Evolutionary conservation across 31 red algal genomes (phyloP), one percentile per base, ranked within the genome.

Genomic region (Asparagopsis taxiformis): DNA sequence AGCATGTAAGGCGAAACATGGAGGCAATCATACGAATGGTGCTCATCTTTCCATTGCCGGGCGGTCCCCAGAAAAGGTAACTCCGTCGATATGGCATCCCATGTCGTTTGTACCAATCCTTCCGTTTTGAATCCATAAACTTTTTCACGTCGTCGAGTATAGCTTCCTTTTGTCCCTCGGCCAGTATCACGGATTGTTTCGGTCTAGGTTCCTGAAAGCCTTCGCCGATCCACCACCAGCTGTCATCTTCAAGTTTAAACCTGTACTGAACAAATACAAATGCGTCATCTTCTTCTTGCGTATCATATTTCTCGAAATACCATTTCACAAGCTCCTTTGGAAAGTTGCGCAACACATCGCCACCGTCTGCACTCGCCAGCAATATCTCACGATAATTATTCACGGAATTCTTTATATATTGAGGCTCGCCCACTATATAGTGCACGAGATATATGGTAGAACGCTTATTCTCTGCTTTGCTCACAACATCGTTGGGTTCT

Each of bases 1-100:
- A 79, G 25, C 63, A 60, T 17, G 33, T 52, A 29, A 46, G 63
- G 16, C 64, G 21, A 0, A 79, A 62, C 31, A 13, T 33, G 1
- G 58, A 39, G 5, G 74, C 74, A 15, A 79, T 38, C 36, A 38
- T 59, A 31, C 46, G 48, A 33, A 79, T 51, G 31, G 63, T 44
- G 36, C 36, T 51, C 15, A 15, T 46, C 57, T 79, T 79, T 16
- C 74, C 74, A 7, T 31, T 34, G 2, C 74, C 74, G 19, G 74
- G 59, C 6, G 57, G 59, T 3, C 74, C 74, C 46, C 49, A 52
- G 30, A 79, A 68, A 9, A 79, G 53, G 33, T 79, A 79, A 32
- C 20, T 9, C 0, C 74, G 58, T 13, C 74, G 74, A 50, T 51
- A 48, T 0, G 74, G 74, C 13, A 79, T 17, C 7, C 74, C 74